Evolutionary conservation across 169 alveolate species (phyloP), one percentile per base, ranked within the genome.

Genomic region (Blepharisma undulans): DNA sequence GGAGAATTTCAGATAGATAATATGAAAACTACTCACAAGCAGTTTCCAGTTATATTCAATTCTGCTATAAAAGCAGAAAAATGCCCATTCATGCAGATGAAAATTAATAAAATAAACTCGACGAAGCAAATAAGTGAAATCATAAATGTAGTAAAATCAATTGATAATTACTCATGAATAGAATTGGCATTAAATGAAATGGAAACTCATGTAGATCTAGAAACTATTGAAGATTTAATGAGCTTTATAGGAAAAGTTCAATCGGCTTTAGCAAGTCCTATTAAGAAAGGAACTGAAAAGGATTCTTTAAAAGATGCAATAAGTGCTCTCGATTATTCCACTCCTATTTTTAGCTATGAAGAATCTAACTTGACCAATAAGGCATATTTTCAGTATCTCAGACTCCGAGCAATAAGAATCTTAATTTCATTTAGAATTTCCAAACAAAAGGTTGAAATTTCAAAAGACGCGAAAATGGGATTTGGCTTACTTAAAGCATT

Each of bases 381-480:
- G 66, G 60, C 79, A 5, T 94, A 90, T 85, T 89, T 92, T 76
- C 90, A 87, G 36, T 36, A 72, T 27, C 36, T 94, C 74, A 61
- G 88, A 21, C 59, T 94, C 32, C 90, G 93, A 0, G 94, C 95
- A 14, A 92, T 94, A 14, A 94, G 90, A 78, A 59, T 84, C 8
- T 85, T 36, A 19, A 77, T 94, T 10, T 92, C 96, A 0, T 60
- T 94, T 33, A 84, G 85, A 80, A 80, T 92, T 80, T 93, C 91
- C 98, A 29, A 97, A 96, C 78, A 91, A 66, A 92, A 92, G 29
- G 72, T 92, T 22, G 76, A 21, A 8, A 8, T 16, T 33, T 82
- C 78, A 84, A 76, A 6, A 87, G 91, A 88, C 29, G 92, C 94
- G 16, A 18, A n/a, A 30, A 48, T 85, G 48, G 94, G 91, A 14